These are phyloP conservation scores for Antrodiella citrinella DNA, from an alignment of 768 basidiomycete species.

Conservation along the genomic window DNA sequence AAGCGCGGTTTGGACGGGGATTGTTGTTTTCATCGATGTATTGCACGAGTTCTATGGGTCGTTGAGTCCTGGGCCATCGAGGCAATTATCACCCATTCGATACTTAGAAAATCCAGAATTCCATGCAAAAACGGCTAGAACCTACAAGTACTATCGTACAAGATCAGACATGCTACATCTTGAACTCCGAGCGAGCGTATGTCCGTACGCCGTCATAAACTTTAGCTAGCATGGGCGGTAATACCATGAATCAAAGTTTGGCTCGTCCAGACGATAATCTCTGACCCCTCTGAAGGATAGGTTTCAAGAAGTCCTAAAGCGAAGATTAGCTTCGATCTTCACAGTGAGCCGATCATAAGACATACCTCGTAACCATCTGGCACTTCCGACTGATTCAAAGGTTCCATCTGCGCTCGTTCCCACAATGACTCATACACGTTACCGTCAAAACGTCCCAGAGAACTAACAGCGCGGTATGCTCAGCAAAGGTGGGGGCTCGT, in stretches of 20 bases:
- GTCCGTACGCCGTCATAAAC: no score
- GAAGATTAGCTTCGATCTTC: not conserved
- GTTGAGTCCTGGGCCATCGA: no score
- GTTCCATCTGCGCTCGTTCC: constrained; percentile 48
- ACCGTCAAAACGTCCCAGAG: constrained; percentile 56
- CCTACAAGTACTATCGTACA: no score
- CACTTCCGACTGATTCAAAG: constrained; percentile 45
- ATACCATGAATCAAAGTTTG: constrained; percentile 27
- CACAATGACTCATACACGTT: constrained; percentile 63
- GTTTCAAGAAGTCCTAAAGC: constrained; percentile 39
- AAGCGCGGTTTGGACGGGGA: no score
- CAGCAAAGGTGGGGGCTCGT: not conserved
- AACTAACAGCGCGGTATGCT: constrained; percentile 27
- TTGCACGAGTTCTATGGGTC: no score
- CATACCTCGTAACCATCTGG: constrained; percentile 50
- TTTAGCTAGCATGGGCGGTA: no score
- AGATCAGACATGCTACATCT: no score
- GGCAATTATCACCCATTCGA: no score
- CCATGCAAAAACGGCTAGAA: no score
- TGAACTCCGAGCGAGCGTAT: no score
- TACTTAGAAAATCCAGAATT: no score
- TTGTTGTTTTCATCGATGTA: no score
- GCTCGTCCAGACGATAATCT: constrained; percentile 22
- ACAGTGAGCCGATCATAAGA: not conserved
- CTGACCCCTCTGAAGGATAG: constrained; percentile 42